Base-by-base conservation (phyloP, 2,329 filamentous ascomycete species). In the Apiospora marii region DNA sequence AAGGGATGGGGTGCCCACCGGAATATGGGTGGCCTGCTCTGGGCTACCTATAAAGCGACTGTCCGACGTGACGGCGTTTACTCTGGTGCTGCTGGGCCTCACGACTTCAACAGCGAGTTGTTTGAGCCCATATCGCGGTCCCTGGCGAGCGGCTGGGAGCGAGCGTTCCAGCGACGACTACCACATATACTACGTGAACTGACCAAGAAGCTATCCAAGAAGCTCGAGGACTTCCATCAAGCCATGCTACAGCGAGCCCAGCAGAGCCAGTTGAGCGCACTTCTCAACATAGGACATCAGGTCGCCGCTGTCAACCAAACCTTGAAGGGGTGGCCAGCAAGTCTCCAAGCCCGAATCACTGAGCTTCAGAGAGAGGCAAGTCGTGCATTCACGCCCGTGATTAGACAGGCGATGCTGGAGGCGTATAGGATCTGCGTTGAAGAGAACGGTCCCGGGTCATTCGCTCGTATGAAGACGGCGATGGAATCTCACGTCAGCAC, bases 31-130 rank as follows among this genome's bases (percentile, higher is more conserved):
- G 89, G 88, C 1, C 78, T 88, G 16, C 75, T 78, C 46, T 91
- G 82, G 81, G 37, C 80, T 2, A 90, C 89, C 0, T 92, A 91
- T 75, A 88, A 86, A 78, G 90, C 90, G 13, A 79, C 75, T 1
- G 75, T 77, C 12, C 70, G 72, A 74, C 80, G 72, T 73, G 75
- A 72, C 46, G 80, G 73, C 70, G 79, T 84, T 72, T 80, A 71
- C 76, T 71, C 44, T 44, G 74, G 76, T 75, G 78, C 73, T 79
- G 79, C 80, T 13, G 81, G 78, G 2, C 69, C 72, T 7, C 73
- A 73, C 37, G 76, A 79, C 51, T 80, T 79, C 74, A 82, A 79
- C 41, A 73, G 72, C 67, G 75, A 78, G 49, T 75, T 79, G 1
- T 78, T 80, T 88, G 1, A 30, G 67, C 58, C 27, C 14, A 37